Percentiles rank a stretch among this genome's conserved stretches.
Evolutionary conservation across 805 yeast species (phyloP).

Genomic region (Zygosaccharomyces bailii): DNA sequence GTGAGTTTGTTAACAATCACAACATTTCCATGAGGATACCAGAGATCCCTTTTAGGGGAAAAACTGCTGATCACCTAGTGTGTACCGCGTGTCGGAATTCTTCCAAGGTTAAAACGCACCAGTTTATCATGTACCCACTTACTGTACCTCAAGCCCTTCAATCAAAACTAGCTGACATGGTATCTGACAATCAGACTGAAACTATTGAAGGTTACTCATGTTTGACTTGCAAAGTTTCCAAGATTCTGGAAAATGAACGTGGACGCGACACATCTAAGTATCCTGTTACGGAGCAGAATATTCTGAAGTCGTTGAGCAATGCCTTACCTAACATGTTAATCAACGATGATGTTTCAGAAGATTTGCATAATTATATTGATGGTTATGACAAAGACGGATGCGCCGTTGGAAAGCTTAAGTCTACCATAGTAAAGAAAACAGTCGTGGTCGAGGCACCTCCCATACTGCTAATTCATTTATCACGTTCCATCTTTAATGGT

Average conservation of each 20-base stretch:
- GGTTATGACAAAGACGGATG: constrained; percentile 44
- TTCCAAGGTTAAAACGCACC: constrained; percentile 55
- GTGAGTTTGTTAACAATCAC: constrained; percentile 30
- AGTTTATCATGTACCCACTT: constrained; percentile 69
- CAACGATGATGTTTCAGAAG: constrained; percentile 61
- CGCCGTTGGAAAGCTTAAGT: constrained; percentile 46
- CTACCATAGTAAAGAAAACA: constrained; percentile 66
- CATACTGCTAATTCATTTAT: constrained; percentile 73
- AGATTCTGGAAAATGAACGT: constrained; percentile 39
- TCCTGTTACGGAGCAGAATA: constrained; percentile 32
- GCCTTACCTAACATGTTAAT: constrained; percentile 43
- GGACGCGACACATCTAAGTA: constrained; percentile 19
- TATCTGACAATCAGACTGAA: constrained; percentile 58
- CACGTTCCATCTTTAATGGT: constrained; percentile 75
- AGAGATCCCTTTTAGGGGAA: constrained; percentile 71
- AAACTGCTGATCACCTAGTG: constrained; percentile 58
- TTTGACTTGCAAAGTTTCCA: constrained; percentile 56
- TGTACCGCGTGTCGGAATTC: constrained; percentile 65
- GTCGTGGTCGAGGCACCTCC: constrained; percentile 64
- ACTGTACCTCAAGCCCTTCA: constrained; percentile 59
- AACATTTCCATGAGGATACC: constrained; percentile 41
- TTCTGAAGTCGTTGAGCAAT: constrained; percentile 37
- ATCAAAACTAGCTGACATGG: constrained; percentile 50
- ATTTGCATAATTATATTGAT: constrained; percentile 46
- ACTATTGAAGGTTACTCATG: constrained; percentile 80